These are phyloP conservation scores for Leishmania gerbilli DNA, from an alignment of 208 protist genomes.

Conservation along the genomic window DNA sequence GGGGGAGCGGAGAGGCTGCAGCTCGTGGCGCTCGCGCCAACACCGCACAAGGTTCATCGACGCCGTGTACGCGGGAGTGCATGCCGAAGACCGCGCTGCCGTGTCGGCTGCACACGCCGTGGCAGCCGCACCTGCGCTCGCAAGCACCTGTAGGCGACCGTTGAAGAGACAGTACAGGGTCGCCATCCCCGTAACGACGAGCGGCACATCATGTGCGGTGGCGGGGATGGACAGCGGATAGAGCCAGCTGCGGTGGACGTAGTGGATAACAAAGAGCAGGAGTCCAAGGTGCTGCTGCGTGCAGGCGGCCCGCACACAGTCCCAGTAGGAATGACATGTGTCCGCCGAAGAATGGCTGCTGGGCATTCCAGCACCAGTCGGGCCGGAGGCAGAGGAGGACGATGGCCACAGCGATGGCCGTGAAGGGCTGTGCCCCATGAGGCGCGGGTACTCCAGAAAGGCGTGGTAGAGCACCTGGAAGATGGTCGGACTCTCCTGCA, in stretches of 20 bases:
- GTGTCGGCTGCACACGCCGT: neutral
- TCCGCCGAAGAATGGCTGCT: neutral
- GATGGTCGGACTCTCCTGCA: slow-evolving; percentile 79
- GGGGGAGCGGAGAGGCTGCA: neutral
- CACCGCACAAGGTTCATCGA: slow-evolving; percentile 22
- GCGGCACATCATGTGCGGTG: slow-evolving; percentile 41
- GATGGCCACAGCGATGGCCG: neutral
- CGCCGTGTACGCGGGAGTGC: neutral
- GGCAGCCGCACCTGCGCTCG: slow-evolving; percentile 32
- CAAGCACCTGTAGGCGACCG: slow-evolving; percentile 73
- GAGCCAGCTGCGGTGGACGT: slow-evolving; percentile 68
- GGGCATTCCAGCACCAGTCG: neutral
- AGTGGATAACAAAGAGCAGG: slow-evolving; percentile 74
- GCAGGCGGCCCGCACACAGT: slow-evolving; percentile 19
- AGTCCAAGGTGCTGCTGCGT: slow-evolving; percentile 40
- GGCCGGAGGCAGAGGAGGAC: neutral
- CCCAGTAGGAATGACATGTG: slow-evolving; percentile 21
- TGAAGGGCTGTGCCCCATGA: slow-evolving; percentile 20
- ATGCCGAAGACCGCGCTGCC: neutral
- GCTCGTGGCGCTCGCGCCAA: neutral
- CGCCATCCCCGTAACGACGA: slow-evolving; percentile 56
- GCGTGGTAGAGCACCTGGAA: slow-evolving; percentile 68
- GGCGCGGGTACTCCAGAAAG: slow-evolving; percentile 49
- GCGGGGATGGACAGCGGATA: slow-evolving; percentile 55
- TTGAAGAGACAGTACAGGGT: slow-evolving; percentile 83